These are phyloP conservation scores for Sclerotinia spermophila DNA, from an alignment of 2,329 filamentous ascomycete species.

Conservation along the genomic window DNA sequence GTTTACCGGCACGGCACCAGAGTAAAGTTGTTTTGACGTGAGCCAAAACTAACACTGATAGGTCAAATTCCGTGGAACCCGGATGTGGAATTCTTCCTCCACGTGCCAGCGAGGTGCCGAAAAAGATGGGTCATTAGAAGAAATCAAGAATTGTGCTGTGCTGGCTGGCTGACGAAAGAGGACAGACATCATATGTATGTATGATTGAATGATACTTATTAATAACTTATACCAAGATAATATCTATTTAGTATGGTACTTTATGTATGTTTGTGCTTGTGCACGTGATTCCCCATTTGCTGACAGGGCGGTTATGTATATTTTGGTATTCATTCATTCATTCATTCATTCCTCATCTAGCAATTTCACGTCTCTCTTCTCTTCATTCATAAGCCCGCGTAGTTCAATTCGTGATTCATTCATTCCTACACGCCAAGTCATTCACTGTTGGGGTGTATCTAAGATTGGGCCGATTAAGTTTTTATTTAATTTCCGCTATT, in stretches of 20 bases:
- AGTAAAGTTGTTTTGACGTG: neutral
- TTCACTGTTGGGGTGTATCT: neutral
- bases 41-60: neutral
- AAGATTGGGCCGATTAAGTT: neutral
- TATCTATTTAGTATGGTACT: too few relatives aligned
- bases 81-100: neutral
- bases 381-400: neutral
- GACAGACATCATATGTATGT: neutral
- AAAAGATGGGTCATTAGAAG: neutral
- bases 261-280: neutral
- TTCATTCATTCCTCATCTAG: neutral
- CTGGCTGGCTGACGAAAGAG: neutral
- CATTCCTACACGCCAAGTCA: constrained; percentile 1
- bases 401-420: neutral
- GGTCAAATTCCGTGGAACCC: neutral
- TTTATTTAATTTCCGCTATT: constrained; percentile 10
- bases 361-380: neutral
- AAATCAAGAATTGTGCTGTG: neutral
- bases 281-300: neutral
- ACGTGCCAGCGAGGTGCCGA: neutral
- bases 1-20: neutral
- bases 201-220: neutral
- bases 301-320: neutral
- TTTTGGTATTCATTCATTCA: neutral
- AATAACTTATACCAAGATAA: neutral